Conservation (phyloP, 2,329 filamentous ascomycete genomes). For the Aspergillus costaricaensis region DNA sequence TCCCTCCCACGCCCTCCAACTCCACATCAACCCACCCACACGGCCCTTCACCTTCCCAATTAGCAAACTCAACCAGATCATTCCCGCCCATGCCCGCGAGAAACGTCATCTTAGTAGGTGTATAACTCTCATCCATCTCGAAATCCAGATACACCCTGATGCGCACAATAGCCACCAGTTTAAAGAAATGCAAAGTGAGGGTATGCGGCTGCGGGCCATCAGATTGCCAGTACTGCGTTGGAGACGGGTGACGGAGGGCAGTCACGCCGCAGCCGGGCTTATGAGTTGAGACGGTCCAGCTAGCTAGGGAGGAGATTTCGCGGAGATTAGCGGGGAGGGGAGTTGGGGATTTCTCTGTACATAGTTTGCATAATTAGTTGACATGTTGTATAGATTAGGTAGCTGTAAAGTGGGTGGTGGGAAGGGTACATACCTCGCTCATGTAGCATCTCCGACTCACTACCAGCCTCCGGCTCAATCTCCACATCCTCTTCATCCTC, state of each 20-base stretch:
- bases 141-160: constrained; percentile 73
- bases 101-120: constrained; percentile 88
- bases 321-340: constrained; percentile 52
- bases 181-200: constrained; percentile 64
- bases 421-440: constrained; percentile 32
- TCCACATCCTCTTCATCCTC: constrained; percentile 23
- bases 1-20: constrained; percentile 61
- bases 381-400: background rate
- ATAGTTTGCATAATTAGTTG: background rate
- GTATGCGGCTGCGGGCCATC: constrained; percentile 67
- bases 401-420: background rate
- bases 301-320: constrained; percentile 66
- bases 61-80: constrained; percentile 83
- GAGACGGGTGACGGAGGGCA: constrained; percentile 60
- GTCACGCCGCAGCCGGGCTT: constrained; percentile 65
- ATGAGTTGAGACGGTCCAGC: constrained; percentile 64
- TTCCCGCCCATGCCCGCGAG: constrained; percentile 88
- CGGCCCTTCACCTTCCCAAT: constrained; percentile 75
- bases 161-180: constrained; percentile 54
- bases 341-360: constrained; percentile 36
- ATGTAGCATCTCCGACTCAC: constrained; percentile 31
- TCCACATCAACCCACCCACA: constrained; percentile 90
- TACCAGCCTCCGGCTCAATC: background rate
- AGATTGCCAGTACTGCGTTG: constrained; percentile 64
- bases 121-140: constrained; percentile 91